Conservation (phyloP, 2,329 filamentous ascomycete species). For the Ambrosiella cleistominuta region DNA sequence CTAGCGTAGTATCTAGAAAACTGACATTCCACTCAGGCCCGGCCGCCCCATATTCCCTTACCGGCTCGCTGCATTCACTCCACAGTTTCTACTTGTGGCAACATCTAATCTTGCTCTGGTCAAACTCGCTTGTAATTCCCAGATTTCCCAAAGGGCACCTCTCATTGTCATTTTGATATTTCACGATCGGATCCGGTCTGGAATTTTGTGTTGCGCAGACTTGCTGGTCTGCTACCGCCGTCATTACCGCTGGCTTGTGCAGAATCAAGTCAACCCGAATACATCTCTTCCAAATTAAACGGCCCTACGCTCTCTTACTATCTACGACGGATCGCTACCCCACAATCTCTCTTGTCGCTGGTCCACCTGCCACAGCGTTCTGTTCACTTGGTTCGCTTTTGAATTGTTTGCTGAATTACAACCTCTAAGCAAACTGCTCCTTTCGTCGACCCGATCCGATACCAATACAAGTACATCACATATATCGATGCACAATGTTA, state of each 20-base stretch:
- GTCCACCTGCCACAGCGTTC: background rate
- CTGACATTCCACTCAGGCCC: background rate
- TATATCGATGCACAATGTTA: conserved; percentile 48
- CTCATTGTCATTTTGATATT: background rate
- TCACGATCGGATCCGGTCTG: background rate
- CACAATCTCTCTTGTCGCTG: background rate
- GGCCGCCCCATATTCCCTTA: background rate
- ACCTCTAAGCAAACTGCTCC: background rate
- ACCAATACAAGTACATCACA: background rate
- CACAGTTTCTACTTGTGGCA: background rate
- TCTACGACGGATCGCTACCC: background rate
- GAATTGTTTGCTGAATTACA: no score
- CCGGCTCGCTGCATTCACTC: background rate
- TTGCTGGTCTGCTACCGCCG: background rate
- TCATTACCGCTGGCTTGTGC: background rate
- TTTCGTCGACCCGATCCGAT: background rate
- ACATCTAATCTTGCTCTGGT: background rate
- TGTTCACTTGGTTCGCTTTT: background rate
- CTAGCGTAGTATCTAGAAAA: background rate
- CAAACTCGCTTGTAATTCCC: background rate
- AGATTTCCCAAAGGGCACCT: background rate
- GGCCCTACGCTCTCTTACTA: background rate
- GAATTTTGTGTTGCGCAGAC: background rate
- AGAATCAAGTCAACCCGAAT: background rate
- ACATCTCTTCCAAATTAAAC: background rate